Conservation (phyloP, 805 yeast genomes). For the Ogataea nitratoaversa region DNA sequence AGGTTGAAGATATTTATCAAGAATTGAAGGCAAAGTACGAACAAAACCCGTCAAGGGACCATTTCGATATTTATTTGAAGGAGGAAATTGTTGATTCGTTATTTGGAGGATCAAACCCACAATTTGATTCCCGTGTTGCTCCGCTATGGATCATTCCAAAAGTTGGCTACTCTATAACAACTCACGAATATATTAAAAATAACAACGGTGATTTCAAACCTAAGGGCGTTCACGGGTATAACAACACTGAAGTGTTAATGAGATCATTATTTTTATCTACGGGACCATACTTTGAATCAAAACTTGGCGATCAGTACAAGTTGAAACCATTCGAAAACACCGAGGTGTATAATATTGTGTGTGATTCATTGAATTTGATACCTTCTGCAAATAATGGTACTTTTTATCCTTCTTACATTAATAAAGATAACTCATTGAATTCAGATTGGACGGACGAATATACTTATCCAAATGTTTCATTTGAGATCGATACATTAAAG, state of each 20-base stretch:
- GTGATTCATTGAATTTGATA: slow-evolving; percentile 52
- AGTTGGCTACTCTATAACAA: slow-evolving; percentile 73
- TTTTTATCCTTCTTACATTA: slow-evolving; percentile 22
- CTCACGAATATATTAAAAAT: slow-evolving; percentile 52
- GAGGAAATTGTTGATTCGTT: slow-evolving; percentile 53
- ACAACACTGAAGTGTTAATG: slow-evolving; percentile 74
- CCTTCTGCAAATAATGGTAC: slow-evolving; percentile 65
- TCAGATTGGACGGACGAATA: slow-evolving; percentile 43
- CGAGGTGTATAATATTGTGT: slow-evolving; percentile 69
- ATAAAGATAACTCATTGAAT: slow-evolving; percentile 29
- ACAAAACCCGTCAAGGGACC: slow-evolving; percentile 23
- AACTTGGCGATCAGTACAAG: slow-evolving; percentile 29
- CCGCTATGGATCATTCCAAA: slow-evolving; percentile 84
- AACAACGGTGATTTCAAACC: slow-evolving; percentile 51
- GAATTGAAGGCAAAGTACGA: slow-evolving; percentile 36
- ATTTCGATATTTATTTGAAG: slow-evolving; percentile 45
- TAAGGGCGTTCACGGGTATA: slow-evolving; percentile 82
- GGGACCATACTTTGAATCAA: slow-evolving; percentile 69
- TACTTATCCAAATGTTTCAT: slow-evolving; percentile 49
- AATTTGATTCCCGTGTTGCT: slow-evolving; percentile 62
- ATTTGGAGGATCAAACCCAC: slow-evolving; percentile 46
- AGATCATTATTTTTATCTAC: slow-evolving; percentile 72
- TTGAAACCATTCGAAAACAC: slow-evolving; percentile 66
- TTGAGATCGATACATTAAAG: slow-evolving; percentile 37
- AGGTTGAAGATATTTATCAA: slow-evolving; percentile 42